These are phyloP conservation scores for Paramyrothecium sp. DNA, from an alignment of 2,329 filamentous ascomycete genomes.

Conservation along the genomic window DNA sequence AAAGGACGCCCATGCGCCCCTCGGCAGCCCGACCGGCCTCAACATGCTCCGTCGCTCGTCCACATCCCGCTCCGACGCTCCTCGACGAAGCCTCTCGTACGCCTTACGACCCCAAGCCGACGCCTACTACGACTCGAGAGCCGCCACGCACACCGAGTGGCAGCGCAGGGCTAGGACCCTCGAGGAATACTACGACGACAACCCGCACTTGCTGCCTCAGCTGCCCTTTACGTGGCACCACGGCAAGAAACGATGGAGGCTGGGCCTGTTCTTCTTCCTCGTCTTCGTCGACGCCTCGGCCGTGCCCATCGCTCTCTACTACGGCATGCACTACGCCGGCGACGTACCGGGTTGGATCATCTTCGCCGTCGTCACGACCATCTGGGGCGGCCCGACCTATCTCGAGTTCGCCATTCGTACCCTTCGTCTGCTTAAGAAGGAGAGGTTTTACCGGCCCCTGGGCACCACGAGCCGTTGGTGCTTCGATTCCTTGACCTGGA, in stretches of 20 bases:
- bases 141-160: slow-evolving; percentile 32
- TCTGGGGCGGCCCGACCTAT: slow-evolving; percentile 55
- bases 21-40: slow-evolving; percentile 8
- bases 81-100: slow-evolving; percentile 33
- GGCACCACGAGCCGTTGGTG: slow-evolving; percentile 44
- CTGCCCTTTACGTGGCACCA: slow-evolving; percentile 40
- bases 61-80: slow-evolving; percentile 14
- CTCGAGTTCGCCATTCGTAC: slow-evolving; percentile 50
- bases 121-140: slow-evolving; percentile 39
- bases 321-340: slow-evolving; percentile 43
- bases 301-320: slow-evolving; percentile 52
- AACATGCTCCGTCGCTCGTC: slow-evolving; percentile 8
- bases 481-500: slow-evolving; percentile 48
- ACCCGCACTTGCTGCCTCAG: slow-evolving; percentile 35
- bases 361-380: slow-evolving; percentile 53
- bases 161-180: slow-evolving; percentile 31
- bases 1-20: not conserved
- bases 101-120: slow-evolving; percentile 27
- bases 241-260: slow-evolving; percentile 37
- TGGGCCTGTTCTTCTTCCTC: slow-evolving; percentile 46
- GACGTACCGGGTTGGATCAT: slow-evolving; percentile 38
- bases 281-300: slow-evolving; percentile 42
- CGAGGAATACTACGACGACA: slow-evolving; percentile 37
- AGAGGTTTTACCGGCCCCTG: slow-evolving; percentile 49
- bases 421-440: slow-evolving; percentile 45